phyloP scores from a whole-genome alignment of 768 basidiomycete species.

The Hydnum rufescens region DNA sequence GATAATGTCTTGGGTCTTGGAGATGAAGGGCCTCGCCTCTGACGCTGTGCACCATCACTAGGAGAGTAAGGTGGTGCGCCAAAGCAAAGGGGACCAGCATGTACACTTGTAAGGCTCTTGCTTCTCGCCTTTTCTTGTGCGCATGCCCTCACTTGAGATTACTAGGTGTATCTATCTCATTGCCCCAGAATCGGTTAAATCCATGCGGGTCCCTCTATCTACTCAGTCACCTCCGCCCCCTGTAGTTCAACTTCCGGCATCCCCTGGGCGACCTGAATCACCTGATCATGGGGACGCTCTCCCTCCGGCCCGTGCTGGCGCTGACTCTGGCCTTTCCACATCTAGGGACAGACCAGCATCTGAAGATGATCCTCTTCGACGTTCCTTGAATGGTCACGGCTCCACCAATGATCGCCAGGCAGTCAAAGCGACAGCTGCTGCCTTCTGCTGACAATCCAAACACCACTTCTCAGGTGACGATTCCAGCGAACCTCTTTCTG shows the following conservation, averaged over 20 bases:
- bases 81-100: constrained; percentile 77
- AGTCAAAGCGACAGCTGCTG: too few species aligned
- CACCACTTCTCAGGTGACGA: too few species aligned
- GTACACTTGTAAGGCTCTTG: constrained; percentile 51
- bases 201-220: background rate
- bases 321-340: background rate
- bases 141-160: constrained; percentile 7
- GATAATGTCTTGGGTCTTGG: background rate
- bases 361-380: too few species aligned
- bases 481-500: background rate
- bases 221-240: background rate
- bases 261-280: too few species aligned
- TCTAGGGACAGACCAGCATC: background rate
- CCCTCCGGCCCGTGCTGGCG: constrained; percentile 29
- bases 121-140: constrained; percentile 9
- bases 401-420: too few species aligned
- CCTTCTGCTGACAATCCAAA: too few species aligned
- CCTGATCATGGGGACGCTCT: constrained; percentile 32
- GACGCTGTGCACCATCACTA: constrained; percentile 15
- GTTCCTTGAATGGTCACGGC: too few species aligned
- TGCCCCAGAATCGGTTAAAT: constrained; percentile 36
- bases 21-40: too few species aligned
- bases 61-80: constrained; percentile 78
- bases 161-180: constrained; percentile 68
- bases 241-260: too few species aligned